Percentiles rank a stretch among this genome's conserved stretches.
phyloP scores from a whole-genome alignment of 2,329 filamentous ascomycete species.

The Cercospora sesami region DNA sequence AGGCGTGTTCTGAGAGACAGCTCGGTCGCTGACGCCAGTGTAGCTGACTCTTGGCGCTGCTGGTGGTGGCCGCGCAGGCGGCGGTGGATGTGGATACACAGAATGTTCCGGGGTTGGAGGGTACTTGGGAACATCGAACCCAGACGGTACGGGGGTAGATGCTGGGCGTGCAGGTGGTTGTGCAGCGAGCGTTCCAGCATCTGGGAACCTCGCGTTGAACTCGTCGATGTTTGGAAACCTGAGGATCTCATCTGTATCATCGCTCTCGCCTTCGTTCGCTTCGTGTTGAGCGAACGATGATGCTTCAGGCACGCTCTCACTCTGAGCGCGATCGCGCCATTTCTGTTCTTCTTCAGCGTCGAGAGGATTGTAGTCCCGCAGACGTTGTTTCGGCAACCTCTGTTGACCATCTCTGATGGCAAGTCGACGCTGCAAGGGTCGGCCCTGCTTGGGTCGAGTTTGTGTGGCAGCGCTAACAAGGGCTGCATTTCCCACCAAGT shows the following conservation, averaged over 20 bases:
- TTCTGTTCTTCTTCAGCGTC: constrained; percentile 76
- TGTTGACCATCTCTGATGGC: constrained; percentile 50
- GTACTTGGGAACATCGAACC: constrained; percentile 32
- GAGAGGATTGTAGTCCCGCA: constrained; percentile 67
- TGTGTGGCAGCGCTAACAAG: constrained; percentile 59
- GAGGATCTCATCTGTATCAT: constrained; percentile 19
- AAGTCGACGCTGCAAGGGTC: constrained; percentile 55
- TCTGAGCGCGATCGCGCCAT: constrained; percentile 75
- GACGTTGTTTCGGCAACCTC: constrained; percentile 56
- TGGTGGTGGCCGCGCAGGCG: constrained; percentile 60
- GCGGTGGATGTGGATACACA: constrained; percentile 40
- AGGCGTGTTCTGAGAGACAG: constrained; percentile 38
- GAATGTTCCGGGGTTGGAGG: constrained; percentile 39
- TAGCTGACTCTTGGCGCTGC: constrained; percentile 67
- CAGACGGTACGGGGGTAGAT: constrained; percentile 36
- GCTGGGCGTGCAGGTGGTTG: constrained; percentile 48
- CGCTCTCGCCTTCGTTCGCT: constrained; percentile 43
- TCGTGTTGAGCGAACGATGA: constrained; percentile 42
- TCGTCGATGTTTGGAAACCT: constrained; percentile 62
- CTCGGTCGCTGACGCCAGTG: constrained; percentile 70
- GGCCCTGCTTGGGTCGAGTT: constrained; percentile 49
- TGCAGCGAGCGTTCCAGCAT: constrained; percentile 62
- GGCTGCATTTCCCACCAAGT: constrained; percentile 72
- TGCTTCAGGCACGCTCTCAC: constrained; percentile 57
- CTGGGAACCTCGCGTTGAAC: constrained; percentile 78